phyloP scores from a whole-genome alignment of 768 basidiomycete genomes.

The Rhodotorula babjevae region DNA sequence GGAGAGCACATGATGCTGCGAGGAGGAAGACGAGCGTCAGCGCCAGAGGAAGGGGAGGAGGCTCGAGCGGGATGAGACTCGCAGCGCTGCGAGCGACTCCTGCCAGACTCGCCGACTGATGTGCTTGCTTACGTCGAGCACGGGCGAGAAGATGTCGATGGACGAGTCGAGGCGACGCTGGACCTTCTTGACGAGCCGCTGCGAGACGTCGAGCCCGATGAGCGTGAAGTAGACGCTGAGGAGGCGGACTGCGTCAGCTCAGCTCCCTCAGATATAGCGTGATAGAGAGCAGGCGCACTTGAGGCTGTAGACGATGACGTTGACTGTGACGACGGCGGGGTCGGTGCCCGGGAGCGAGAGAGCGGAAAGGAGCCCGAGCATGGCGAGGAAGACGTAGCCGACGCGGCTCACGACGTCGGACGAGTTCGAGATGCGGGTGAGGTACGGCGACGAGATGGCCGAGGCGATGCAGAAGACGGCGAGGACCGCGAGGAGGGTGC shows the following conservation, averaged over 20 bases:
- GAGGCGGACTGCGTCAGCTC: conserved; percentile 43
- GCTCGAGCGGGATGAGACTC: neutral
- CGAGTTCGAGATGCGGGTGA: conserved; percentile 37
- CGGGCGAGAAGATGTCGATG: conserved; percentile 74
- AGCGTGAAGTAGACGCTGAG: conserved; percentile 55
- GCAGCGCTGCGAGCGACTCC: conserved; percentile 63
- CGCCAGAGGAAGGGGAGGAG: neutral
- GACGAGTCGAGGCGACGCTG: conserved; percentile 65
- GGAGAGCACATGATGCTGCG: conserved; percentile 56
- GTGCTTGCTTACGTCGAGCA: conserved; percentile 53
- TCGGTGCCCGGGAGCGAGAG: conserved; percentile 58
- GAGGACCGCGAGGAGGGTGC: conserved; percentile 58
- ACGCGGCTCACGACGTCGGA: conserved; percentile 60
- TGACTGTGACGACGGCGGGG: conserved; percentile 59
- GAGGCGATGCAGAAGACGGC: conserved; percentile 57
- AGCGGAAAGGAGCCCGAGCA: conserved; percentile 61
- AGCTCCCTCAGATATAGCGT: neutral
- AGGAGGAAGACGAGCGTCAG: neutral
- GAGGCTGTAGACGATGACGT: conserved; percentile 64
- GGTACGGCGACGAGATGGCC: conserved; percentile 22
- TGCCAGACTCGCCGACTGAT: conserved; percentile 71
- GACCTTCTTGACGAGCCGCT: conserved; percentile 56
- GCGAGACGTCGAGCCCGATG: conserved; percentile 56
- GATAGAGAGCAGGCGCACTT: conserved; percentile 36
- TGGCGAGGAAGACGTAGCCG: conserved; percentile 64